phyloP scores from a whole-genome alignment of 257 asterid species.

The Solanum corneliomulleri region DNA sequence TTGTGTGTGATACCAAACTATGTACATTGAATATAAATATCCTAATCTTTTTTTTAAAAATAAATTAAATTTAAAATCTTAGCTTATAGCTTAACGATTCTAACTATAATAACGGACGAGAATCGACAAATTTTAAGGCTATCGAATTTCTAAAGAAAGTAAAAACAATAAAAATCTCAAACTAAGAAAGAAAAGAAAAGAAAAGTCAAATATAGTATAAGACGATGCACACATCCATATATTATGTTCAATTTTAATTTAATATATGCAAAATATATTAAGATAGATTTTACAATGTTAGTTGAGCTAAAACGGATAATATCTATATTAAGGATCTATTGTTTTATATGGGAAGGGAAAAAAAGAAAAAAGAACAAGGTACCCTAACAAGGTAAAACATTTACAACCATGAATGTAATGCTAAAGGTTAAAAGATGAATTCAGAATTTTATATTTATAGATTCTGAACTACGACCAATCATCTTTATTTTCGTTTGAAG shows the following conservation, averaged over 20 bases:
- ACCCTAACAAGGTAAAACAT: not conserved
- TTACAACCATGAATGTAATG: not conserved
- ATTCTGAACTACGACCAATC: rapidly evolving
- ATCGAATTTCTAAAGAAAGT: not conserved
- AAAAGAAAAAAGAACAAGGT: not conserved
- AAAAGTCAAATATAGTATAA: not conserved
- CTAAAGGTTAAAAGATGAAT: not conserved
- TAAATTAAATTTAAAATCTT: not conserved
- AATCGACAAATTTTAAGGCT: rapidly evolving
- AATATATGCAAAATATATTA: not conserved
- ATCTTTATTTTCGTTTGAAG: not conserved
- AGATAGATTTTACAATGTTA: not conserved
- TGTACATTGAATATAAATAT: not conserved
- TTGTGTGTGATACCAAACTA: not conserved
- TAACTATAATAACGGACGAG: not conserved
- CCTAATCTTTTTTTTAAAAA: too few species aligned
- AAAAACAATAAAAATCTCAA: not conserved
- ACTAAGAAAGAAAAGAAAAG: too few species aligned
- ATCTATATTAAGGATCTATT: not conserved
- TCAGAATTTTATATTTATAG: not conserved
- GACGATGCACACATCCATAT: not conserved
- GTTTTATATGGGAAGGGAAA: not conserved
- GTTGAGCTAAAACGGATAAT: not conserved
- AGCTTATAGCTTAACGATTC: rapidly evolving
- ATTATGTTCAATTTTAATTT: not conserved